Conservation (phyloP, 2,329 filamentous ascomycete species). For the Fusarium nurragi region DNA sequence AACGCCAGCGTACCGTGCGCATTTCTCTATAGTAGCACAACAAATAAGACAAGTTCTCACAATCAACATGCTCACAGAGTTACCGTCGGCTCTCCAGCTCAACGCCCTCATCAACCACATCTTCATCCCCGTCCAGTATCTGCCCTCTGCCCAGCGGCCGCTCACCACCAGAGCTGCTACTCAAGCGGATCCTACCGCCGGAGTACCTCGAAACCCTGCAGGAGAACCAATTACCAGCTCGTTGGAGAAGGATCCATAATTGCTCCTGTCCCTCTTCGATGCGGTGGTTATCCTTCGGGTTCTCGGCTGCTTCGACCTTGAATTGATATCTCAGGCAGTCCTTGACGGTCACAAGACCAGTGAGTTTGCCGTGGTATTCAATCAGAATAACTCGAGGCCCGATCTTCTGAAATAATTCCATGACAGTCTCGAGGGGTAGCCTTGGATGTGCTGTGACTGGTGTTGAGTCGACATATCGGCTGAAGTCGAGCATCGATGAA, state of each 20-base stretch:
- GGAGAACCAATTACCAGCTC: slow-evolving; percentile 66
- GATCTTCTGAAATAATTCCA: slow-evolving; percentile 99
- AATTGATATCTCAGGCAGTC: slow-evolving; percentile 98
- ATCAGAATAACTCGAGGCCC: slow-evolving; percentile 92
- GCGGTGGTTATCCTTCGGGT: slow-evolving; percentile 68
- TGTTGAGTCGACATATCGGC: slow-evolving; percentile 86
- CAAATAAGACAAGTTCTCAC: slow-evolving; percentile 3
- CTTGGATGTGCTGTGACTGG: slow-evolving; percentile 92
- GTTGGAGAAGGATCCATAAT: slow-evolving; percentile 68
- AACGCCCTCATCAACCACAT: slow-evolving; percentile 53
- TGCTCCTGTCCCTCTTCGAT: slow-evolving; percentile 69
- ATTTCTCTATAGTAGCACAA: slow-evolving; percentile 30
- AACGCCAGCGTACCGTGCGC: slow-evolving; percentile 38
- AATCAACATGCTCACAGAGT: slow-evolving; percentile 8
- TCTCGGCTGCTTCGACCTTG: slow-evolving; percentile 88
- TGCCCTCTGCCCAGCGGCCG: slow-evolving; percentile 55
- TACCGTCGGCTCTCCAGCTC: slow-evolving; percentile 54
- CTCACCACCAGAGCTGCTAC: slow-evolving; percentile 51
- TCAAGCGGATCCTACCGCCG: slow-evolving; percentile 66
- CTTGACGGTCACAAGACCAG: slow-evolving; percentile 92
- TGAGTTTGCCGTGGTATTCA: slow-evolving; percentile 85
- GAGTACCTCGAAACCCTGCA: slow-evolving; percentile 62
- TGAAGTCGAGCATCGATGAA: slow-evolving; percentile 76
- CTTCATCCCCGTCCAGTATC: slow-evolving; percentile 57
- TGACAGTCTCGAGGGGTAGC: slow-evolving; percentile 92